These are phyloP conservation scores for Ampelocalamus luodianensis DNA, from an alignment of 176 grass and related monocot genomes.

Conservation along the genomic window DNA sequence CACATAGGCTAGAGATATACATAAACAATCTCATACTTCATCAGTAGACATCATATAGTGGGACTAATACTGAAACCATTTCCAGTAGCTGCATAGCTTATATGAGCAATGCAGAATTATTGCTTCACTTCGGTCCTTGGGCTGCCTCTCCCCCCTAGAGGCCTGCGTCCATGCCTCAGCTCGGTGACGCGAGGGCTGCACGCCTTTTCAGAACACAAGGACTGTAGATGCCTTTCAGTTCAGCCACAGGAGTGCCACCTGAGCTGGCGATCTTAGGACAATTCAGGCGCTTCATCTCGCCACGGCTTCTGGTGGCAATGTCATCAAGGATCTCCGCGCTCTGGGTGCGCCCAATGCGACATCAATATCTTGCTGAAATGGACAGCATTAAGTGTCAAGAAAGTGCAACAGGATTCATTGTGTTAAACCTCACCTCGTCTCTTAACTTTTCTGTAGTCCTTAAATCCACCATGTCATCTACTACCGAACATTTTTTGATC, in stretches of 20 bases:
- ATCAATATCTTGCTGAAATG: conserved; percentile 71
- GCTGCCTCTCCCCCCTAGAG: conserved; percentile 66
- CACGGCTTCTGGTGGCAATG: conserved; percentile 86
- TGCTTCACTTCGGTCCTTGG: conserved; percentile 53
- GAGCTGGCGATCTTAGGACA: conserved; percentile 94
- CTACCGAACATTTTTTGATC: too few species aligned
- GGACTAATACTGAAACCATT: conserved; percentile 21
- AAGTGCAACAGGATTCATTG: too few species aligned
- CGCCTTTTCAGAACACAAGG: conserved; percentile 85
- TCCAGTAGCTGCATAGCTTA: conserved; percentile 28
- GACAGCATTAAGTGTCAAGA: background rate
- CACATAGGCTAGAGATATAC: conserved; percentile 47
- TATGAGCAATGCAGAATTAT: background rate
- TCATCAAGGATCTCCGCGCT: conserved; percentile 80
- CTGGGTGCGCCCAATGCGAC: conserved; percentile 52
- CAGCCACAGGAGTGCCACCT: conserved; percentile 69
- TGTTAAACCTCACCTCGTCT: too few species aligned
- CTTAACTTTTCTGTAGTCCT: too few species aligned
- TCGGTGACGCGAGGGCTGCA: conserved; percentile 62
- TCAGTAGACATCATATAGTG: conserved; percentile 18
- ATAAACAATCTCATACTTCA: conserved; percentile 38
- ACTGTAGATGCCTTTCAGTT: conserved; percentile 68
- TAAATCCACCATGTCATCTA: too few species aligned
- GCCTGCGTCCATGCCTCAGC: conserved; percentile 69
- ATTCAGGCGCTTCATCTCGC: conserved; percentile 87